phyloP scores from a whole-genome alignment of 345 rosid genomes.

The Hibiscus tridactylites region DNA sequence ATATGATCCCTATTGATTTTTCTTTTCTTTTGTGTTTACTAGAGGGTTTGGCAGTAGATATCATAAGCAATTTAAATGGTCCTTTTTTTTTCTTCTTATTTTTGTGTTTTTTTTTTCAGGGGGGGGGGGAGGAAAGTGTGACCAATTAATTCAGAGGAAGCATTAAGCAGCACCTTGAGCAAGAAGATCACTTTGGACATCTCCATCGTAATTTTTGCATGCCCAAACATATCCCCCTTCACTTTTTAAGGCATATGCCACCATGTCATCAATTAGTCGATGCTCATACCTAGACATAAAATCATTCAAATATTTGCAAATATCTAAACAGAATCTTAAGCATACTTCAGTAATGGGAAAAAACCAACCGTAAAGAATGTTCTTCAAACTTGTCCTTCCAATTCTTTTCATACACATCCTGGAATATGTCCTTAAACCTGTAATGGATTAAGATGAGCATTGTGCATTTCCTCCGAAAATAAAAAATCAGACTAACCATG shows the following conservation, averaged over 20 bases:
- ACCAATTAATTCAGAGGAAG: too few relatives aligned
- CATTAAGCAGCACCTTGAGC: conserved; percentile 62
- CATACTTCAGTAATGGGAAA: not conserved
- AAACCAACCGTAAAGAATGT: conserved; percentile 71
- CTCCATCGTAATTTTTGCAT: conserved; percentile 97
- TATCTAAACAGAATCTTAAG: not conserved
- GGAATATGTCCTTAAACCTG: conserved; percentile 96
- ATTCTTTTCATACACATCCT: conserved; percentile 79
- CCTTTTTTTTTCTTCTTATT: too few relatives aligned
- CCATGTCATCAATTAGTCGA: conserved; percentile 96
- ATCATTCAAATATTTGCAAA: not conserved
- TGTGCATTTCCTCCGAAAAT: not conserved
- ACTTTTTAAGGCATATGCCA: conserved; percentile 89
- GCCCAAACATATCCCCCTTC: conserved; percentile 99
- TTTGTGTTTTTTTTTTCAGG: too few relatives aligned
- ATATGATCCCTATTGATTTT: too few relatives aligned
- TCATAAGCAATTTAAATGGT: too few relatives aligned
- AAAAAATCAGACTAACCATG: not conserved
- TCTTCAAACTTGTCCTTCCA: conserved; percentile 93
- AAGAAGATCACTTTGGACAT: conserved; percentile 97
- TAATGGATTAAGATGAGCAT: conserved; percentile 14
- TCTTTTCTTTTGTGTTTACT: too few relatives aligned
- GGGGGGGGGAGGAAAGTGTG: too few relatives aligned
- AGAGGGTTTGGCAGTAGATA: too few relatives aligned
- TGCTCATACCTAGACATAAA: conserved; percentile 74